Percentiles rank a stretch among this genome's conserved stretches.
Evolutionary conservation across 78 protist genomes (phyloP).

Genomic region (Neovahlkampfia damariscottae): DNA sequence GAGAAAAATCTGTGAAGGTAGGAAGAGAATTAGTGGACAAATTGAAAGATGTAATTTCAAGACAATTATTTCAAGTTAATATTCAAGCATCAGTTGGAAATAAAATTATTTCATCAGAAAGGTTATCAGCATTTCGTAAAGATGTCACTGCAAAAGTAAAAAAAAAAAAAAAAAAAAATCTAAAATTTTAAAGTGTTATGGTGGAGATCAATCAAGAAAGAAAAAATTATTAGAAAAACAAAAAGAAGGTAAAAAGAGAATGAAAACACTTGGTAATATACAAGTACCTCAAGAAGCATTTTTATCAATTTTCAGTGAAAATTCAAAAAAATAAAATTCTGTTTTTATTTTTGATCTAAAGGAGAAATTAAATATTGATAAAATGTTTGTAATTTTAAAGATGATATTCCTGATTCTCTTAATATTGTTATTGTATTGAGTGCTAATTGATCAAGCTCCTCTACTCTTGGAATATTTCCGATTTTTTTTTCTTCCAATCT

Average conservation of each 20-base stretch:
- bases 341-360: too few relatives aligned
- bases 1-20: neutral
- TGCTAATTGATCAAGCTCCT: too few relatives aligned
- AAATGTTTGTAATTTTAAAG: too few relatives aligned
- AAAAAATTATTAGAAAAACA: slow-evolving; percentile 67
- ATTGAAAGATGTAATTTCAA: slow-evolving; percentile 1
- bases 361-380: too few relatives aligned
- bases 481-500: too few relatives aligned
- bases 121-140: neutral
- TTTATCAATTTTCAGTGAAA: neutral
- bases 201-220: slow-evolving; percentile 81
- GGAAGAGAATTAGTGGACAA: neutral
- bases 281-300: neutral
- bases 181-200: slow-evolving; percentile 78
- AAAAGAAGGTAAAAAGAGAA: slow-evolving; percentile 78
- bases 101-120: slow-evolving; percentile 57
- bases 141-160: neutral
- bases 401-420: too few relatives aligned
- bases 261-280: slow-evolving; percentile 17
- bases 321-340: neutral
- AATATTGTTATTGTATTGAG: too few relatives aligned
- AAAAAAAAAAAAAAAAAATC: slow-evolving; percentile 66
- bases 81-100: slow-evolving; percentile 59
- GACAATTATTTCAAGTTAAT: slow-evolving; percentile 48
- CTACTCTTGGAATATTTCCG: too few relatives aligned